Base-by-base conservation (phyloP, 2,329 filamentous ascomycete species). In the Elsinoe necatrix region DNA sequence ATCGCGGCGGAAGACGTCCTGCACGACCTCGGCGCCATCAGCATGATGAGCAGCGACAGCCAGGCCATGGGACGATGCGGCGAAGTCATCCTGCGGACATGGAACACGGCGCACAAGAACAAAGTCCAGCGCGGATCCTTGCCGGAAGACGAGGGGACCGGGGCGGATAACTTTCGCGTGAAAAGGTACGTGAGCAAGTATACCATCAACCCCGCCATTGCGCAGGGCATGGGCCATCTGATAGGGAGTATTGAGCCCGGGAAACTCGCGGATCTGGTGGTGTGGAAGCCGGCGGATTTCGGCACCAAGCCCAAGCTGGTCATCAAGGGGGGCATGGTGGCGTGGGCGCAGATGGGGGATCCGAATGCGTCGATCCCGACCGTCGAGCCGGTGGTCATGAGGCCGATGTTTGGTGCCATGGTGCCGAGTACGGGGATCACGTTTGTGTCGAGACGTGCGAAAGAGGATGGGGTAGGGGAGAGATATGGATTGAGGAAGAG, bases 41-140 rank as follows among this genome's bases (percentile, higher is more conserved):
- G 85, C 70, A 97, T 97, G 91, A 95, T 97, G 89, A 89, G 84
- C 59, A 91, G 86, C 0, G 92, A 97, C 73, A 92, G 87, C 0
- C 92, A 97, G 73, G 92, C 92, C 65, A 97, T 97, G 92, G 92
- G 92, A 57, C 86, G 92, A 52, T 95, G 89, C 68, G 92, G 92
- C 61, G 92, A 97, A 74, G 92, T 97, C 55, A 83, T 97, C 59
- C 77, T 95, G 21, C 82, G 92, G 11, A 96, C 92, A 0, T 97
- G 92, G 92, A 91, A 96, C 72, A 97, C 92, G 1, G 92, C 92
- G 0, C 89, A 96, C 73, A 96, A 96, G 80, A 97, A 97, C 70
- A 95, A 95, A 72, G 68, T 84, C 16, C 90, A 96, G 73, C 81
- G 91, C 7, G 92, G 92, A 0, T 67, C 72, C 0, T 73, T 97